These are phyloP conservation scores for Starmera dryadoides DNA, from an alignment of 805 yeast genomes.

Conservation along the genomic window DNA sequence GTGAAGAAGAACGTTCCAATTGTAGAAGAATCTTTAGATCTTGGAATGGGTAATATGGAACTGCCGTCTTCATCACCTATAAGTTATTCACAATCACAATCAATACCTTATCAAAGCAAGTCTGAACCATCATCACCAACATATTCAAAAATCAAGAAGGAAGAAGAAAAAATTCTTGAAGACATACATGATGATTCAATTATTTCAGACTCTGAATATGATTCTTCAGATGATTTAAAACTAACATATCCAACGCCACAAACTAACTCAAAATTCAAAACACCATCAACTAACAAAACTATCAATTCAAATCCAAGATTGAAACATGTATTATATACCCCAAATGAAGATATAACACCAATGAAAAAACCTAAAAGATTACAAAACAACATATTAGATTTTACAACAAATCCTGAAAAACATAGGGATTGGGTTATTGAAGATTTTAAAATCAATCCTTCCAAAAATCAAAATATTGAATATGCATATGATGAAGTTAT, in stretches of 20 bases:
- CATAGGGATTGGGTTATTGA: conserved; percentile 28
- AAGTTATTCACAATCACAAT: neutral
- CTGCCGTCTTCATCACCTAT: conserved; percentile 9
- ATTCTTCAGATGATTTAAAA: conserved; percentile 3
- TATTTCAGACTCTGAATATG: conserved; percentile 9
- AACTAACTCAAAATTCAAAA: conserved; percentile 5
- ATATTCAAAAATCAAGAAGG: conserved; percentile 6
- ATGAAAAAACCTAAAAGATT: conserved; percentile 5
- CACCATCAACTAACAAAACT: conserved; percentile 4
- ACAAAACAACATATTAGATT: conserved; percentile 2
- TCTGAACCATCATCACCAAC: conserved; percentile 1
- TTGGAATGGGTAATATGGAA: neutral
- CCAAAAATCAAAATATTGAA: conserved; percentile 16
- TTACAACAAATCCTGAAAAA: conserved; percentile 10
- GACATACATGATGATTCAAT: conserved; percentile 1
- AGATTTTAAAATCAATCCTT: conserved; percentile 31
- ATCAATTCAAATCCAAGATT: too few species aligned
- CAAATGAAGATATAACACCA: conserved; percentile 12
- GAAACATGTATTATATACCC: conserved; percentile 1
- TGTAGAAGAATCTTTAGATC: neutral
- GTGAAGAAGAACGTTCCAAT: conserved; percentile 1
- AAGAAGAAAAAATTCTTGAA: neutral
- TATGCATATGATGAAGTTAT: conserved; percentile 28
- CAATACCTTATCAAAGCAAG: too few species aligned
- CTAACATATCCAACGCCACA: conserved; percentile 7